Evolutionary conservation across 192 early-diverging fungal species (phyloP).

Genomic region (Coemansia reversa): DNA sequence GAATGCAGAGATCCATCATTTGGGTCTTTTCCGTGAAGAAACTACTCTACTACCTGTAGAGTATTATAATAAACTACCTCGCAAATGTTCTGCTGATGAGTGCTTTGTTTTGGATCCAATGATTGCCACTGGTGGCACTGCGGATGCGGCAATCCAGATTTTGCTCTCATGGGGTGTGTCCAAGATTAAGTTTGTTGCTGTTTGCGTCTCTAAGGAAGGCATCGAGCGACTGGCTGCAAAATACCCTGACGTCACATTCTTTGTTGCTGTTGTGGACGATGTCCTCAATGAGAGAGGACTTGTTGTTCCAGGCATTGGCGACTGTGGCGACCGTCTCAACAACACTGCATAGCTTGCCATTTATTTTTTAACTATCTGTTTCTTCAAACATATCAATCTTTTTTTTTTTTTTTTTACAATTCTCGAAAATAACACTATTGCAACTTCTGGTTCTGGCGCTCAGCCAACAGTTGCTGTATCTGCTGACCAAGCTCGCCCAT

Average conservation of each 20-base stretch:
- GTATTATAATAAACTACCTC: slow-evolving; percentile 88
- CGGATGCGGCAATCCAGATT: slow-evolving; percentile 73
- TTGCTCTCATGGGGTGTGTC: slow-evolving; percentile 76
- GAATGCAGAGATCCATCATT: slow-evolving; percentile 69
- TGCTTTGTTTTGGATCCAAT: slow-evolving; percentile 81
- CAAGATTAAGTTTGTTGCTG: slow-evolving; percentile 68
- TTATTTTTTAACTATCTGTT: not conserved
- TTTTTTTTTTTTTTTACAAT: too few species aligned
- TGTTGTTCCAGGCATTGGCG: slow-evolving; percentile 64
- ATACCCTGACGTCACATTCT: slow-evolving; percentile 61
- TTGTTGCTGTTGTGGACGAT: slow-evolving; percentile 61
- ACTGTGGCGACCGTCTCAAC: slow-evolving; percentile 68
- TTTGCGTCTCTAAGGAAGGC: slow-evolving; percentile 59
- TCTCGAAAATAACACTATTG: not conserved
- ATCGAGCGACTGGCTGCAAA: slow-evolving; percentile 41
- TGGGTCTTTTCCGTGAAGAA: slow-evolving; percentile 82
- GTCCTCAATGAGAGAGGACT: slow-evolving; percentile 59
- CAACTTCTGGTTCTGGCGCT: not conserved
- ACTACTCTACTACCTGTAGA: slow-evolving; percentile 81
- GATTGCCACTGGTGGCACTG: slow-evolving; percentile 79
- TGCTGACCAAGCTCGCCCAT: slow-evolving; percentile 20
- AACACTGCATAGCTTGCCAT: slow-evolving; percentile 38
- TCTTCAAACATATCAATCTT: not conserved
- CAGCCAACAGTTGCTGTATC: slow-evolving; percentile 23
- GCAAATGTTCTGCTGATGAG: slow-evolving; percentile 62